Evolutionary conservation across 2,329 filamentous ascomycete genomes (phyloP), one percentile per base, ranked within the genome.

Genomic region (Chaetomium sp.): DNA sequence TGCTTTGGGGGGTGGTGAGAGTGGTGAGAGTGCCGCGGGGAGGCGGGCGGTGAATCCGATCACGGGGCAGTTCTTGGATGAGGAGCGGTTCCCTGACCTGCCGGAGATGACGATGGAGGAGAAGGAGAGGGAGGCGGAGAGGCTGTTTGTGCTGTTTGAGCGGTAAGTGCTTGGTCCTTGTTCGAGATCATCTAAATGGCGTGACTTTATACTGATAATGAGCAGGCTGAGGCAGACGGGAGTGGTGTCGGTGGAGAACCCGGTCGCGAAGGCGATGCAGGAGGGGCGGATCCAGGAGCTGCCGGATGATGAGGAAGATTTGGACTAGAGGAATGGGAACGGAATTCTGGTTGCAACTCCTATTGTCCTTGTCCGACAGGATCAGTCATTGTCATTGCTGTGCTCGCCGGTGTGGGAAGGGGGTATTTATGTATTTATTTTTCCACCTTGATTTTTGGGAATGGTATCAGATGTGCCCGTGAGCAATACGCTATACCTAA

Each of bases 121-220:
- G 79, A 97, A 94, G 76, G 91, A 97, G 76, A 83, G 91, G 64
- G 95, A 99, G 74, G 94, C 93, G 0, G 94, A 97, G 77, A 85
- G 87, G 63, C 77, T 97, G 0, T 97, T 96, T 78, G 92, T 97
- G 13, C 79, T 97, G 3, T 97, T 97, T 77, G 93, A 97, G 77
- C 85, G 91, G 89, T 90, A 79, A 68, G 79, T 33, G 3, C 45
- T 19, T 6, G 29, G 16, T 1, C 25, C 23, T 21, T 25, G 23
- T 33, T 12, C 10, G 9, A 21, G 29, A 16, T 33, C 23, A 23
- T 13, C 16, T 13, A 27, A 9, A 2, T 19, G 16, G 4, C 21
- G 38, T 25, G 5, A 13, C 3, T 31, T 29, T 2, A 25, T 60
- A 19, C 33, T 58, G 35, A 50, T 62, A 57, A 23, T 38, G 13